Evolutionary conservation across 805 yeast species (phyloP), one percentile per base, ranked within the genome.

Genomic region (Barnettozyma populi): DNA sequence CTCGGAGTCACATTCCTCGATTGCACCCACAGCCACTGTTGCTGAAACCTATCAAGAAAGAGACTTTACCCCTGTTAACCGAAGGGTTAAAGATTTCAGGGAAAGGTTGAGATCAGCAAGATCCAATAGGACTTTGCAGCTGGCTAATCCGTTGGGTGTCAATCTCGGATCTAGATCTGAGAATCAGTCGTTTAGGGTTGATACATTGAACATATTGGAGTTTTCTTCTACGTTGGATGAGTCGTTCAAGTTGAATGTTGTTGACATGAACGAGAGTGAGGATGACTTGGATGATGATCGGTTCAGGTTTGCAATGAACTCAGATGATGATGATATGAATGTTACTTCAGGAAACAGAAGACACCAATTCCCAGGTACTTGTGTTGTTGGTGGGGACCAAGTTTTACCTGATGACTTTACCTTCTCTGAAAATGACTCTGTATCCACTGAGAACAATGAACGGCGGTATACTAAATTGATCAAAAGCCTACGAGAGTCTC

Each of bases 231-330:
- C 18, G 7, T 14, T 50, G 19, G 43, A 36, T 16, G 48, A 47
- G 10, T 37, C 51, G 19, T 41, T 45, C 9, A 42, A 18, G 25
- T 42, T 50, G 10, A 32, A 48, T 25, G 41, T 48, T 20, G 41
- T 49, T 29, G 43, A 43, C 32, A 31, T 46, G 43, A 43, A 25
- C 19, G 46, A 43, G 4, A 18, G 46, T 16, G 49, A 46, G 29
- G 45, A 41, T 21, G 34, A 29, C 10, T 24, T 36, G n/a, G 42
- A 25, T 37, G 43, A 14, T 16, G 36, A 21, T 25, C 18, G 32
- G 16, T 13, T 24, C 21, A 25, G n/a, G 14, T 19, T 10, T 32
- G 13, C 14, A 20, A 8, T 37, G 10, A 11, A 8, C n/a, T 14
- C 32, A 11, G 7, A 11, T 29, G 32, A 13, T 6, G 13, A 25